Base-by-base conservation (phyloP, 1,284 basidiomycete species). In the Ceratobasidium sp. region DNA sequence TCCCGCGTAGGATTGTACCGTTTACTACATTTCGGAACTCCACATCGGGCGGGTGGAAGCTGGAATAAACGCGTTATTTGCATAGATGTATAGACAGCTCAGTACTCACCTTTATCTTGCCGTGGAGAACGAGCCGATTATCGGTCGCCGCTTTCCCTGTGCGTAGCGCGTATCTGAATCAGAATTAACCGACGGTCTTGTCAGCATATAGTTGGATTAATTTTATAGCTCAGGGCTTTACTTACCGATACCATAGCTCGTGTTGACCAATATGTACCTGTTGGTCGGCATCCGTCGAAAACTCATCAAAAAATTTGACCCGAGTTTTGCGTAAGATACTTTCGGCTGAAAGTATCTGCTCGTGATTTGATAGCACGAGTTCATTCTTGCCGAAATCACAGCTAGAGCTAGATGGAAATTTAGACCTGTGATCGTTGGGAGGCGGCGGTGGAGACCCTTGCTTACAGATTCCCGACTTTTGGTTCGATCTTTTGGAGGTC, bases 321-420 rank as follows among this genome's bases (percentile, higher is more conserved):
- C 2, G 12, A 23, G 39, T 46, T 55, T 53, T 69, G 20, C 49
- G 6, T 18, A 53, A 13, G 33, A 69, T 69, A 10, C n/a, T 9
- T 10, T 53, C 49, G 20, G 49, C 46, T 9, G 23, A 33, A 33
- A 69, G 26, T 5, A 69, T 44, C n/a, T 69, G 67, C n/a, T 53
- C 49, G 46, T 69, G 46, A 39, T 69, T 44, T 10, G 67, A 69
- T 13, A 69, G 28, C 28, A 69, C 67, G 5, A 69, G 23, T 55
- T 69, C 67, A 28, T 53, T 7, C 28, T 51, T 28, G n/a, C 67
- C 49, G n/a, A 69, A 69, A 5, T 13, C 12, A 26, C 67, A 69
- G 26, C 26, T 53, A n/a, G n/a, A 33, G 7, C 67, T 69, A 69
- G 20, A 15, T 20, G 20, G 20, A n/a, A 42, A n/a, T 40, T 15